phyloP scores from a whole-genome alignment of 257 asterid species.

The Lantana camara region DNA sequence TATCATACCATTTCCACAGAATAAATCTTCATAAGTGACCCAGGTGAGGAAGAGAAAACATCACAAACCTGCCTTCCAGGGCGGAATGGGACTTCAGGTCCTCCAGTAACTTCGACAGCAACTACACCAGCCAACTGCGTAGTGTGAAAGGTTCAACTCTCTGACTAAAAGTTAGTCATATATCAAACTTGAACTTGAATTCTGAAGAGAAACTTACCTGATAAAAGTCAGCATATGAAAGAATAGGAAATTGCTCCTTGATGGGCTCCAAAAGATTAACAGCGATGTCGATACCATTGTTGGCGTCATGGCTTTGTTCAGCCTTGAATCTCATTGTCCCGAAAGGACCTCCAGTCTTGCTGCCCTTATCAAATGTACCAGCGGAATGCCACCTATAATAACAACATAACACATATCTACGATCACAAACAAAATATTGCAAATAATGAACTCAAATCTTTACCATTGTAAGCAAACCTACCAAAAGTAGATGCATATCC shows the following conservation, averaged over 20 bases:
- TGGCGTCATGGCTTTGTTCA: constrained; percentile 71
- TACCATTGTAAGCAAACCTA: no score
- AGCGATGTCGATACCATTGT: constrained; percentile 74
- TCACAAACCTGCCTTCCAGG: constrained; percentile 77
- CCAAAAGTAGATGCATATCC: background rate
- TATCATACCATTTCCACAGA: no score
- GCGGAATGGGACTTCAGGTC: constrained; percentile 89
- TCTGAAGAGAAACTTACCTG: constrained; percentile 52
- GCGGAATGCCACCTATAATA: constrained; percentile 88
- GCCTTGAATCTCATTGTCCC: constrained; percentile 80
- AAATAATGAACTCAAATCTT: no score
- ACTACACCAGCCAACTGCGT: constrained; percentile 85
- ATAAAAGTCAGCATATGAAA: constrained; percentile 69
- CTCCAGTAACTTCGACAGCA: constrained; percentile 87
- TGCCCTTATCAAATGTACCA: constrained; percentile 63
- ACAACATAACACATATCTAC: constrained; percentile 20
- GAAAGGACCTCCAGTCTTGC: constrained; percentile 86
- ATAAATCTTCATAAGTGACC: background rate
- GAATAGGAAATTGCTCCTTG: constrained; percentile 68
- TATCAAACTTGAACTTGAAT: no score
- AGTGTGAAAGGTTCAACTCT: constrained; percentile 10
- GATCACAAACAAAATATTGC: background rate
- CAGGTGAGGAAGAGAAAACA: background rate
- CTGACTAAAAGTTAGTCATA: no score
- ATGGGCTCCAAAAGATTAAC: constrained; percentile 68